Conservation (phyloP, 805 yeast species). For the Zygoascus flipseniorum region DNA sequence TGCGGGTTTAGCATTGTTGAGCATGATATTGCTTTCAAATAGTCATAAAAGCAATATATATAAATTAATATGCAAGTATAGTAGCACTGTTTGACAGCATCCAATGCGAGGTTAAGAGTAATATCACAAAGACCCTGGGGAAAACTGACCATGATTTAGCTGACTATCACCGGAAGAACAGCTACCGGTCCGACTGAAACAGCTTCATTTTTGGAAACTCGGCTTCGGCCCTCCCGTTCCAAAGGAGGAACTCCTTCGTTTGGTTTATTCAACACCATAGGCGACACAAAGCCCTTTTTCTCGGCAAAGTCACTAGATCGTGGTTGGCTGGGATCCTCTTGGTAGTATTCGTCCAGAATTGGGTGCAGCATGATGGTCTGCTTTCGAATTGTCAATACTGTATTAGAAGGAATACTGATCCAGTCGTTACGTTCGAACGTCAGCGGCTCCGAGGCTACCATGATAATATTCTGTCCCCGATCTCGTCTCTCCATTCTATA, state of each 20-base stretch:
- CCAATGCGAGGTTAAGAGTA: too few relatives aligned
- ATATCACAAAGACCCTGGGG: too few relatives aligned
- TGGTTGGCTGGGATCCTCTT: slow-evolving; percentile 53
- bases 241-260: slow-evolving; percentile 66
- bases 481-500: slow-evolving; percentile 91
- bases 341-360: slow-evolving; percentile 78
- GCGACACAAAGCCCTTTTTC: slow-evolving; percentile 87
- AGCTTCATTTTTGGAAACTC: too few relatives aligned
- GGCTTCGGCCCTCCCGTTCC: slow-evolving; percentile 65
- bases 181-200: too few relatives aligned
- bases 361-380: slow-evolving; percentile 91
- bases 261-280: slow-evolving; percentile 50
- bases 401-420: slow-evolving; percentile 94
- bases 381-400: slow-evolving; percentile 67
- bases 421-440: slow-evolving; percentile 97
- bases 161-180: too few relatives aligned
- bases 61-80: too few relatives aligned
- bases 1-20: too few relatives aligned
- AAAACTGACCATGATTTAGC: too few relatives aligned
- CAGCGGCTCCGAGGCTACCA: slow-evolving; percentile 94
- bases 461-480: slow-evolving; percentile 87
- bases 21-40: too few relatives aligned
- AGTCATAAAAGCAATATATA: too few relatives aligned
- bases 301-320: slow-evolving; percentile 80
- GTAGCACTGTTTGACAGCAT: too few relatives aligned